Evolutionary conservation across 306 rosid species (phyloP), one percentile per base, ranked within the genome.

Genomic region (Fragaria ananassa): DNA sequence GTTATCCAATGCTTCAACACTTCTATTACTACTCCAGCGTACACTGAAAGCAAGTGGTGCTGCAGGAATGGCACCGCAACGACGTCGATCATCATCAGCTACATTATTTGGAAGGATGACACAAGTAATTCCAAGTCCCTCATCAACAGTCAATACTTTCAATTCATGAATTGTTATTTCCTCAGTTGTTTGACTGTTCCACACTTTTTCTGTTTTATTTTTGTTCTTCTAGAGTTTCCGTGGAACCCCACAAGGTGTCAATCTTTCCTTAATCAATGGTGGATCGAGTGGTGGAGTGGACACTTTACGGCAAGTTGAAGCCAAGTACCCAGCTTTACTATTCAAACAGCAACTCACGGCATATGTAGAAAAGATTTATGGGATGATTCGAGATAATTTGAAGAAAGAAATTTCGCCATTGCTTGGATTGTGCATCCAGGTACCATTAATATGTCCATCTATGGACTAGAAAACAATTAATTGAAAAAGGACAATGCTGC

Each of bases 291-390:
- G 93, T 64, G 90, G 96, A 80, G 79, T 89, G 79, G 97, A 96
- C 51, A 87, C 85, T 83, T 88, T 96, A 73, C 88, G 98, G 67
- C 99, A 91, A 89, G 99, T 96, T 74, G 99, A 96, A 81, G 99
- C 99, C 19, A 96, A 96, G 82, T 96, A 96, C 82, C 99, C 99
- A 4, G 99, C 99, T 54, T 87, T 96, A 58, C 78, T 96, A 73
- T 96, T 96, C 83, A 96, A 96, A 84, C 99, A 96, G 83, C 99
- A 96, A 82, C 99, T 96, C 79, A 96, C 99, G 37, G 99, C 99
- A 50, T 96, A 93, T 85, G 90, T 96, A 60, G 99, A 96, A 78
- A 96, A 96, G 82, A 91, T 96, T 71, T 96, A 96, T 81, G 99
- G 99, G 85, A 93, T 88, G 94, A 93, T 96, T 76, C 85, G 99